Evolutionary conservation across 306 rosid species (phyloP), one percentile per base, ranked within the genome.

Genomic region (Leucaena leucocephala): DNA sequence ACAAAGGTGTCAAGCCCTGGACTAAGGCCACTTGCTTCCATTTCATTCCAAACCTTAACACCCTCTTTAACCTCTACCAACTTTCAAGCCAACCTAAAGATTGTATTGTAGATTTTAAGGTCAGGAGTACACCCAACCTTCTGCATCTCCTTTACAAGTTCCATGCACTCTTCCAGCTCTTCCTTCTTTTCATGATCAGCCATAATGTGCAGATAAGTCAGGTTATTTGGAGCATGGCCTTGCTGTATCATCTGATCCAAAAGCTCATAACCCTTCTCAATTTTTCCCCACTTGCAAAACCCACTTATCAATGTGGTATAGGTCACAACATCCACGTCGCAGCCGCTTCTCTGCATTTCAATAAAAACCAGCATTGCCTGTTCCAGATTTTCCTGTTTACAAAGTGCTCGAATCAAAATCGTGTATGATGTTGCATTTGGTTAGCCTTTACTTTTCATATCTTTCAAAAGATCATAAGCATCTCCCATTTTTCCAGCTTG

Each of bases 121-220:
- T 94, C 88, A 35, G 94, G 98, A 65, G 74, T 35, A 78, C 90
- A 88, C 74, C 92, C 96, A 65, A 89, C 81, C 91, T 89, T 91
- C 80, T 86, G 77, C 96, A 94, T 91, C 87, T 90, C 97, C 78
- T 78, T 68, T 75, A 90, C 82, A 22, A 91, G 88, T 77, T 89
- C 92, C 89, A 85, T 70, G 71, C 94, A 91, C 83, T 91, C 94
- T 87, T 91, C 97, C 52, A 91, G 87, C 67, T 91, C 89, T 65
- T 94, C 96, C 87, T 89, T 91, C 92, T 91, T 91, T 89, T 94
- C 97, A 72, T 90, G 97, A 17, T 96, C 97, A 45, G 82, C 2
- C 92, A 89, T 84, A 46, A 94, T 85, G 70, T 87, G 89, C 84
- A 86, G 54, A 81, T 87, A 94, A 82, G 84, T 91, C 73, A 78